Evolutionary conservation across 257 asterid species (phyloP).

Genomic region (Penstemon newberryi): DNA sequence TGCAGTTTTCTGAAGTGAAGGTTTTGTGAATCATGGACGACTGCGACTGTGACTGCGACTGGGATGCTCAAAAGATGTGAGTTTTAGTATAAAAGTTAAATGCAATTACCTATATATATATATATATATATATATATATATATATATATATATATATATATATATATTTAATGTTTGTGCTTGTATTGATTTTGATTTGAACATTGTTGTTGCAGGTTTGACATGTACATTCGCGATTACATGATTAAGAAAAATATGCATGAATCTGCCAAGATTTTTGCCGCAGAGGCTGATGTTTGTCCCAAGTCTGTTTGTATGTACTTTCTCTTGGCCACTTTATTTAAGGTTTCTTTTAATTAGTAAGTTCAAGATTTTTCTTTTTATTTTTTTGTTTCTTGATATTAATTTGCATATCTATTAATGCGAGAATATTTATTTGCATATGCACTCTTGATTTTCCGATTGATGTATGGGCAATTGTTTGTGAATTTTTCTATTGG

Average conservation of each 20-base stretch:
- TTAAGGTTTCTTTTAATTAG: not conserved
- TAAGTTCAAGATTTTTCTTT: not conserved
- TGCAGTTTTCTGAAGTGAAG: too few relatives aligned
- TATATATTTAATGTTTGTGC: not conserved
- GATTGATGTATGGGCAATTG: not conserved
- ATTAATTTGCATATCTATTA: not conserved
- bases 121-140: not conserved
- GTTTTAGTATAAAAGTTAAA: conserved; percentile 17
- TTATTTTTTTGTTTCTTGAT: not conserved
- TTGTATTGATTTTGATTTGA: not conserved
- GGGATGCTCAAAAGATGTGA: conserved; percentile 42
- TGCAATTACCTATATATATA: not conserved
- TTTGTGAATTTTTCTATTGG: not conserved
- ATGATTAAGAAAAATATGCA: conserved; percentile 38
- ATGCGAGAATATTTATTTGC: not conserved
- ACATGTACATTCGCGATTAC: conserved; percentile 41
- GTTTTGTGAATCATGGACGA: not conserved
- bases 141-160: too few relatives aligned
- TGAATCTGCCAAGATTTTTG: conserved; percentile 34
- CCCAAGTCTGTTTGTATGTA: conserved; percentile 35
- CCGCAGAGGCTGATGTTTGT: conserved; percentile 34
- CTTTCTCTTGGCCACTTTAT: not conserved
- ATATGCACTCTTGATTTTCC: not conserved
- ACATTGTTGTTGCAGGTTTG: conserved; percentile 32
- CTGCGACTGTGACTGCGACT: not conserved